Evolutionary conservation across 768 basidiomycete species (phyloP).

Genomic region (Psilocybe azurescens): DNA sequence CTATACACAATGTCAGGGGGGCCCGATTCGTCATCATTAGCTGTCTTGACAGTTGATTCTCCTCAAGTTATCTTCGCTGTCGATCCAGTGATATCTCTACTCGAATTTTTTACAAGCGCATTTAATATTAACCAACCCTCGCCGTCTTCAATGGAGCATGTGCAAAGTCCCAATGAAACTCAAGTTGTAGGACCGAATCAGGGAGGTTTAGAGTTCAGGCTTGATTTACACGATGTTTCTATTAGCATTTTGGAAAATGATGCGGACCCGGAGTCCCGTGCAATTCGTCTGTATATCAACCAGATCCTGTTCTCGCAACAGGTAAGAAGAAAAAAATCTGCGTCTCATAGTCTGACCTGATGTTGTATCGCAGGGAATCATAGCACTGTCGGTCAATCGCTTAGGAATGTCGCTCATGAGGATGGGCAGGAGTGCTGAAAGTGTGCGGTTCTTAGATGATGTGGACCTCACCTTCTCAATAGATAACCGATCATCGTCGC

Average conservation of each 20-base stretch:
- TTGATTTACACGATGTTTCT: conserved; percentile 91
- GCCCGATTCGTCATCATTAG: conserved; percentile 59
- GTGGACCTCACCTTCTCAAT: conserved; percentile 87
- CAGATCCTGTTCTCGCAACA: conserved; percentile 92
- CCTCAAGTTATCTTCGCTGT: conserved; percentile 92
- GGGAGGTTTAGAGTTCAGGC: conserved; percentile 60
- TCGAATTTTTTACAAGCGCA: conserved; percentile 80
- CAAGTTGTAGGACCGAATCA: conserved; percentile 8
- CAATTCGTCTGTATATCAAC: conserved; percentile 83
- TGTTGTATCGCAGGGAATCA: conserved; percentile 60
- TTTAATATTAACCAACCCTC: conserved; percentile 29
- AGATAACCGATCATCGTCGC: conserved; percentile 78
- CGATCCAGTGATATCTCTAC: conserved; percentile 88
- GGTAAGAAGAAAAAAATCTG: conserved; percentile 43
- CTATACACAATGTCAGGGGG: conserved; percentile 83
- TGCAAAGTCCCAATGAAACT: neutral
- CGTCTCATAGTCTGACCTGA: conserved; percentile 18
- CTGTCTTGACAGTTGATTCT: conserved; percentile 88
- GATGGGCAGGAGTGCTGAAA: conserved; percentile 86
- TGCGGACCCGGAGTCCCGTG: conserved; percentile 75
- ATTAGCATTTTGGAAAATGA: conserved; percentile 90
- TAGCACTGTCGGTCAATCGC: conserved; percentile 78
- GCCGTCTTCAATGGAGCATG: conserved; percentile 1
- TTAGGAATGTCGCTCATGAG: conserved; percentile 93
- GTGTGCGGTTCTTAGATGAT: conserved; percentile 92